These are phyloP conservation scores for Hyaloscypha variabilis DNA, from an alignment of 495 filamentous ascomycete species.

Conservation along the genomic window DNA sequence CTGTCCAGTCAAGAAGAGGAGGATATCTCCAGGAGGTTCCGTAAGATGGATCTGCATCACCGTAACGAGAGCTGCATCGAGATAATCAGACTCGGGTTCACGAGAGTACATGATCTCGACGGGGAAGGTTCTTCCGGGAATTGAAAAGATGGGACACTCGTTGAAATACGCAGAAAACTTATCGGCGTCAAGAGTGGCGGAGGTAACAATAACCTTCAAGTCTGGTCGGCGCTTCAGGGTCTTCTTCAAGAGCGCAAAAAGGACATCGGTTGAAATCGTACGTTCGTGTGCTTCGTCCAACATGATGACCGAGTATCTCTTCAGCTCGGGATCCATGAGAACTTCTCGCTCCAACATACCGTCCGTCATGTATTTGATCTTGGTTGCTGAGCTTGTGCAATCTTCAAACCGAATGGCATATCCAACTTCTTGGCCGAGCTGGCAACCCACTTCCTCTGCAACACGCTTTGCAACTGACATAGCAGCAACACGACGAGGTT, in stretches of 20 bases:
- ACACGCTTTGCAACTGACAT: constrained; percentile 98
- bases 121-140: constrained; percentile 91
- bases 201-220: constrained; percentile 93
- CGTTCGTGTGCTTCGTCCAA: constrained; percentile 98
- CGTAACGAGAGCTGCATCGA: constrained; percentile 92
- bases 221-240: constrained; percentile 84
- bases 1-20: constrained; percentile 94
- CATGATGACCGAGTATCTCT: constrained; percentile 94
- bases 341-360: constrained; percentile 98
- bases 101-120: constrained; percentile 93
- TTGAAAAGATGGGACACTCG: constrained; percentile 91
- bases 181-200: constrained; percentile 93
- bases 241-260: constrained; percentile 95
- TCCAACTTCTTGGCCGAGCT: constrained; percentile 89
- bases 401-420: constrained; percentile 99
- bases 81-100: constrained; percentile 94
- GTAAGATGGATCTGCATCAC: constrained; percentile 98
- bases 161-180: constrained; percentile 98
- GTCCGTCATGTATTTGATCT: constrained; percentile 99
- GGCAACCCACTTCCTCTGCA: constrained; percentile 92
- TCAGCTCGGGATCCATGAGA: constrained; percentile 83
- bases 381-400: constrained; percentile 83
- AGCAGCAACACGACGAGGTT: constrained; percentile 94
- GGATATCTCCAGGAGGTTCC: constrained; percentile 88
- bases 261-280: constrained; percentile 93